Evolutionary conservation across 345 rosid genomes (phyloP), one percentile per base, ranked within the genome.

Genomic region (Moringa oleifera): DNA sequence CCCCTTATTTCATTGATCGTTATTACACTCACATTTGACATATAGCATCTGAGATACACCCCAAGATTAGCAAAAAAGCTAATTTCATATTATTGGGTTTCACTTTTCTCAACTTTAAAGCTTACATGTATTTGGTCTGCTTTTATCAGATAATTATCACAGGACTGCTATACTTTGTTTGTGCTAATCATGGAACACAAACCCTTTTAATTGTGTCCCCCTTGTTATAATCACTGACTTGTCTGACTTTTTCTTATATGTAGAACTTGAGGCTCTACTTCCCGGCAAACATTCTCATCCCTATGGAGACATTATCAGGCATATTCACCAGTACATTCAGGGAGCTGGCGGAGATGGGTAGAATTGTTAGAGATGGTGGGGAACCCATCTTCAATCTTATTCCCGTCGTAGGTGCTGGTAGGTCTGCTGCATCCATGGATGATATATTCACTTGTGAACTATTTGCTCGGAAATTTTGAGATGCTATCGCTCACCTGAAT

Each of bases 361-460:
- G 19, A 45, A 70, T 67, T 31, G 37, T 50, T 53, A 62, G 57
- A 61, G 62, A 36, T 4, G 79, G 61, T 0, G 57, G 61, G 51
- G 85, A 81, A 22, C 72, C 81, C 4, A 53, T 79, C 25, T 82
- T 81, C 75, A 90, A 73, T 70, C 69, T 90, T 15, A 81, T 88
- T 63, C 96, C 96, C 0, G 91, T 88, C 28, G 54, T 82, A 24
- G 85, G 87, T 70, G 73, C 82, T 51, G 96, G 97, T 21, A 75
- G 61, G 59, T 83, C 80, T 23, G 75, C 85, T 25, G 75, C 76
- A 25, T 69, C 80, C 16, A 77, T 85, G 63, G 79, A 88, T 55
- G 76, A 86, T 73, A 23, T 85, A 64, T 71, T 94, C 71, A 77
- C 92, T 2, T 89, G 88, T 57, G 97, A 89, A 66, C 69, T 89